Evolutionary conservation across 441 rosid genomes (phyloP), one percentile per base, ranked within the genome.

Genomic region (California macrophylla): DNA sequence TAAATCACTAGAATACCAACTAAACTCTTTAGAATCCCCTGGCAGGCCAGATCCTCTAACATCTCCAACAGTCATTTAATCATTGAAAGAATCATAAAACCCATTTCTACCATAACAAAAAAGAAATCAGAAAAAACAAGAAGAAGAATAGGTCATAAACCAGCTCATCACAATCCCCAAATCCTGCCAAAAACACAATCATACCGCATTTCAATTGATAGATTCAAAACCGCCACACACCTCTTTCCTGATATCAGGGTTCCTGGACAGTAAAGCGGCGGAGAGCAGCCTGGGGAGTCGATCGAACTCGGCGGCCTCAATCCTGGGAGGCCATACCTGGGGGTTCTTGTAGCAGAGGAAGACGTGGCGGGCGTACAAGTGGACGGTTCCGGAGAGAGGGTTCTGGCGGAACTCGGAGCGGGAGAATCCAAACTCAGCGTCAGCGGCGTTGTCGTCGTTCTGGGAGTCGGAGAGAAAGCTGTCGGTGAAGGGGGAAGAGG

Each of bases 301-400:
- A 86, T 94, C 99, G 71, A 94, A 92, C 91, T 94, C 99, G n/a
- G 99, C 92, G 16, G 99, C 96, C 79, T 92, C 98, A 71, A 94
- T 88, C 79, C 99, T 89, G 0, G 92, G 85, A 0, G 98, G 97
- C 98, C 98, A 92, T 36, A 89, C 99, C 52, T 89, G 83, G 2
- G 98, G 99, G 80, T 86, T 90, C 81, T 94, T 94, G 80, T 94
- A 94, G 73, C 98, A 94, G 62, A 94, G 72, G 77, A 92, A 94
- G 13, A 92, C 89, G 71, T 94, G 99, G 45, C 99, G 89, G 75
- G 88, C 74, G 81, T 92, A 92, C 73, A 81, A 84, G 83, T 89
- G 87, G 12, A 94, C 99, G 75, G 93, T 80, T 52, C 97, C 97
- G 20, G 80, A 82, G 67, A 90, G 89, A 45, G 81, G 87, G 75